Base-by-base conservation (phyloP, 1,284 basidiomycete species). In the Ganoderma lucidum region DNA sequence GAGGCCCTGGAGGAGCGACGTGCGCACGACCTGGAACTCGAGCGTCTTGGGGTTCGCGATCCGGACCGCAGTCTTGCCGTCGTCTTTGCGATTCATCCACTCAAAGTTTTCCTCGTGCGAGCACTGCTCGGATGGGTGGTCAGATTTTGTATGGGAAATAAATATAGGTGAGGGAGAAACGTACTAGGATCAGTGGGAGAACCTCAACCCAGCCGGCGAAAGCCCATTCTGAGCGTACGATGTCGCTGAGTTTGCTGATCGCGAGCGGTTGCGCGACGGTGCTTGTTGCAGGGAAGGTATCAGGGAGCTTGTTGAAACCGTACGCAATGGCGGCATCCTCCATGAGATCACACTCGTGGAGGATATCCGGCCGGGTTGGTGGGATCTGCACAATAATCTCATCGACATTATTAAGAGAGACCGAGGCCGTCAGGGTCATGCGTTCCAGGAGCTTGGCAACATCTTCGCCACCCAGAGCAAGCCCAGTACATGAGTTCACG, bases 311-410 rank as follows among this genome's bases (percentile, higher is more conserved):
- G 84, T 99, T 98, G 86, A 97, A 99, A 1, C 98, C 98, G 78
- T 97, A 98, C 0, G 96, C 97, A 72, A 99, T 96, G 5, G 98
- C 98, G 0, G 93, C 95, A 76, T 99, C 97, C 80, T 99, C 97
- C 92, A 99, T 95, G 76, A 99, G 88, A 80, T 99, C 97, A 78
- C 97, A 98, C 81, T 99, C 96, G 80, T 99, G 98, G 69, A 99
- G 84, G 73, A 99, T 98, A 79, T 99, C 97, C 0, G 98, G 96
- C 59, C 97, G 90, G 14, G 96, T 99, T 39, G 94, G 87, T 1
- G 97, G 97, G 44, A 99, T 88, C 51, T 89, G 83, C 35, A 99
- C 92, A 35, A 89, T 77, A 30, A 95, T 81, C 75, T 93, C 90
- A 74, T 95, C 93, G 0, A 85, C 73, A 69, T 91, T 81, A 19